These are phyloP conservation scores for Clitoria ternatea DNA, from an alignment of 306 rosid genomes.

Conservation along the genomic window DNA sequence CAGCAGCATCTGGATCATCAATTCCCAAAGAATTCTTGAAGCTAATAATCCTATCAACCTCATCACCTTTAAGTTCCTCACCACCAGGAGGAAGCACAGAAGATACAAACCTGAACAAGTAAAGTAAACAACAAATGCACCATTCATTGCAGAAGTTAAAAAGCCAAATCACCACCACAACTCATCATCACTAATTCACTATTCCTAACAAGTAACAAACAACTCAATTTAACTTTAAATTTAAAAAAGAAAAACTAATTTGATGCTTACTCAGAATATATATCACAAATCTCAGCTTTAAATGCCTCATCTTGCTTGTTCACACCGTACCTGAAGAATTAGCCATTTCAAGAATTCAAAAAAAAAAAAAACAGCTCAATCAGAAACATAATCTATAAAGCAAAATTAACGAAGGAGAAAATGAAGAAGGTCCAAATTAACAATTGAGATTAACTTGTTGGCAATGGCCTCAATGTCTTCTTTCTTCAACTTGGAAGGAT, in stretches of 20 bases:
- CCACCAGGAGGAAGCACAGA: slow-evolving; percentile 79
- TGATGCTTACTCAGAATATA: slow-evolving; percentile 59
- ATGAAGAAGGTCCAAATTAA: neutral
- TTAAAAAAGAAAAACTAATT: neutral
- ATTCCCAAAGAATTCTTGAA: slow-evolving; percentile 84
- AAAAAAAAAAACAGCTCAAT: too few relatives aligned
- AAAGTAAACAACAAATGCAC: neutral
- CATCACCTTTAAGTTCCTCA: slow-evolving; percentile 85
- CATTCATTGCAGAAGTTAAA: slow-evolving; percentile 10
- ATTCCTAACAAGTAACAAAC: neutral
- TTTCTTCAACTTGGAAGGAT: slow-evolving; percentile 62
- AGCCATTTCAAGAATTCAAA: slow-evolving; percentile 5
- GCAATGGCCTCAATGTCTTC: slow-evolving; percentile 86
- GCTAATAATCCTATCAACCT: slow-evolving; percentile 58
- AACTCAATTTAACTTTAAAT: neutral
- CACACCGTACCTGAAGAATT: slow-evolving; percentile 65
- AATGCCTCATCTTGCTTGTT: slow-evolving; percentile 89
- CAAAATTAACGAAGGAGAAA: neutral
- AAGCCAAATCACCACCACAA: slow-evolving; percentile 12
- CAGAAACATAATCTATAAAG: too few relatives aligned
- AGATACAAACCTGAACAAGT: slow-evolving; percentile 56
- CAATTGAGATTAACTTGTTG: slow-evolving; percentile 48
- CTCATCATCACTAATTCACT: neutral
- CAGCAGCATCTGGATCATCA: slow-evolving; percentile 96
- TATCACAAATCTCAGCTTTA: slow-evolving; percentile 75